phyloP scores from a whole-genome alignment of 2,329 filamentous ascomycete genomes.

The Meredithiella fracta region DNA sequence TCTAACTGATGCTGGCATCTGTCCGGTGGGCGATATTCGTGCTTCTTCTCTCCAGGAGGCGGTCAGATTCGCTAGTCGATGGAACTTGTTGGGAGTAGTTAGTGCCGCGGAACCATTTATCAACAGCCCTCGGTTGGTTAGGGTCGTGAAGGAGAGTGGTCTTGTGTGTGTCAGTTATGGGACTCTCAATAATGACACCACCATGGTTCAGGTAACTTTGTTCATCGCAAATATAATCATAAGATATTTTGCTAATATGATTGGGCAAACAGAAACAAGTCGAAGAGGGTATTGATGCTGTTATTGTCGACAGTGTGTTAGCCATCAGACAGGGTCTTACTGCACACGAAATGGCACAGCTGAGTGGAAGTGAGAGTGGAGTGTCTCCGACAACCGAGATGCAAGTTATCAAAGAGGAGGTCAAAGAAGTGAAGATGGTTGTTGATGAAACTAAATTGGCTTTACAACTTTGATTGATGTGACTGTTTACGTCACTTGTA shows the following conservation, averaged over 20 bases:
- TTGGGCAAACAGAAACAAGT: conserved; percentile 78
- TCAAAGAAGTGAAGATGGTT: not conserved
- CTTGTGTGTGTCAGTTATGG: conserved; percentile 93
- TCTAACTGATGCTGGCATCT: conserved; percentile 75
- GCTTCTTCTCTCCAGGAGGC: conserved; percentile 89
- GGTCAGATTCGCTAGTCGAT: conserved; percentile 80
- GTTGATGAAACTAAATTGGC: not conserved
- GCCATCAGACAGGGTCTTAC: conserved; percentile 84
- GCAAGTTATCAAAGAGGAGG: not conserved
- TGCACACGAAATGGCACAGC: conserved; percentile 16
- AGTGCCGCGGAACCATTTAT: conserved; percentile 77
- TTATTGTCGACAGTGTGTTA: conserved; percentile 90
- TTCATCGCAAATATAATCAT: too few species aligned
- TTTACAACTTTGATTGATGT: too few species aligned
- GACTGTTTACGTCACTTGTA: too few species aligned
- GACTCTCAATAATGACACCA: conserved; percentile 70
- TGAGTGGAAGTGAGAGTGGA: conserved; percentile 2
- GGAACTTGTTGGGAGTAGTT: conserved; percentile 89
- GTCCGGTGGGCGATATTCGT: conserved; percentile 68
- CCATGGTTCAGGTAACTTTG: conserved; percentile 60
- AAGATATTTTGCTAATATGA: too few species aligned
- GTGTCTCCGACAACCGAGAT: not conserved
- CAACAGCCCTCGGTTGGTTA: conserved; percentile 72
- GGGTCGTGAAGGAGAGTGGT: conserved; percentile 84
- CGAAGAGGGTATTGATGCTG: conserved; percentile 87